These are phyloP conservation scores for Aquilaria sinensis DNA, from an alignment of 345 rosid species.

Conservation along the genomic window DNA sequence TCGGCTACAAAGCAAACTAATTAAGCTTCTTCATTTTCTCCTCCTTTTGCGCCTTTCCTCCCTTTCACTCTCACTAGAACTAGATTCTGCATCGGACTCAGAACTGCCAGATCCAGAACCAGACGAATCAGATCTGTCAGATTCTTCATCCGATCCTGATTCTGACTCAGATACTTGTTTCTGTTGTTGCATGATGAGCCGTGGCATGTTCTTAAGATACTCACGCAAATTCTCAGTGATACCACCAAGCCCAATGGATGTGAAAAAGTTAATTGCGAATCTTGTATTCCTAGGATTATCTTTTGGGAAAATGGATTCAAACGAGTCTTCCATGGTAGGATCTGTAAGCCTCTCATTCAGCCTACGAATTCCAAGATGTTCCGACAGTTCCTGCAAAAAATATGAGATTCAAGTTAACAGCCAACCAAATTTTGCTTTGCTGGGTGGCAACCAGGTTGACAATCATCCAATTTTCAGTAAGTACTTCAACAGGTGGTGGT, in stretches of 20 bases:
- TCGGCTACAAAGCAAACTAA: too few relatives aligned
- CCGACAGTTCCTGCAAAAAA: conserved; percentile 69
- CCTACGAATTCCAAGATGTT: conserved; percentile 80
- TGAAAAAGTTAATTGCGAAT: conserved; percentile 85
- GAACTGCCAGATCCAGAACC: conserved; percentile 28
- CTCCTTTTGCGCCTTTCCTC: conserved; percentile 29
- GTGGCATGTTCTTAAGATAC: conserved; percentile 91
- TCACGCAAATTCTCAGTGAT: conserved; percentile 88
- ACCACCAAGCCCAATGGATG: conserved; percentile 97
- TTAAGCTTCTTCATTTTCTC: conserved; percentile 20
- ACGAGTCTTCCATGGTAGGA: conserved; percentile 65
- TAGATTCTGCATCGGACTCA: conserved; percentile 12
- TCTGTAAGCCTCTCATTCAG: conserved; percentile 77
- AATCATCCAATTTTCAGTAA: too few relatives aligned
- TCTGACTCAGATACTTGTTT: conserved; percentile 38
- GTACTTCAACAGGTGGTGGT: not conserved
- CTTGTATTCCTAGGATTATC: conserved; percentile 94
- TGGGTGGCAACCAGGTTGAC: too few relatives aligned
- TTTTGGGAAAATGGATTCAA: conserved; percentile 76
- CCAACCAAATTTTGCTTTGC: not conserved
- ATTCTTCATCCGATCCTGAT: conserved; percentile 22
- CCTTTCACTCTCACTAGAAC: conserved; percentile 37
- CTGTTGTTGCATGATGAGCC: conserved; percentile 89
- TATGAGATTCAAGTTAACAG: conserved; percentile 2
- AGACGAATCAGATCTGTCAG: conserved; percentile 29